These are phyloP conservation scores for Alternaria ventricosa DNA, from an alignment of 2,329 filamentous ascomycete genomes.

Conservation along the genomic window DNA sequence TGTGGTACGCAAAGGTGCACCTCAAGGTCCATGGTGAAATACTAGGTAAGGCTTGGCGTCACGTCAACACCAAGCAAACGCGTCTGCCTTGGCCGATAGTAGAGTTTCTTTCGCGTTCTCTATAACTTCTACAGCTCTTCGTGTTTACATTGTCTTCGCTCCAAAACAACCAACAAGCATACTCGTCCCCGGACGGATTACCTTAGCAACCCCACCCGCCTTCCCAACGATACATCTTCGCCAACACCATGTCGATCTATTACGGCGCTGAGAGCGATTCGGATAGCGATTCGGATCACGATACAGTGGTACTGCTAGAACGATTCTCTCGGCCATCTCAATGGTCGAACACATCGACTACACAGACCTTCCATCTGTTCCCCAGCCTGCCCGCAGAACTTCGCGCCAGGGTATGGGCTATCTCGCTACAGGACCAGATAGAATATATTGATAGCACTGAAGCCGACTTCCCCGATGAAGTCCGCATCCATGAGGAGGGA, in stretches of 20 bases:
- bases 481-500: not conserved
- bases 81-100: too few relatives aligned
- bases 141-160: not conserved
- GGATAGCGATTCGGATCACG: too few relatives aligned
- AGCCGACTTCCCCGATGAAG: too few relatives aligned
- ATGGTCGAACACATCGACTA: not conserved
- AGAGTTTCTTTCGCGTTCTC: too few relatives aligned
- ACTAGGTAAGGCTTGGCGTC: too few relatives aligned
- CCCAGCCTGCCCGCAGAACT: not conserved
- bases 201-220: too few relatives aligned
- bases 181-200: too few relatives aligned
- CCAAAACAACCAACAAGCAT: fast-evolving
- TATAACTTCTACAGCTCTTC: too few relatives aligned
- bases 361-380: not conserved
- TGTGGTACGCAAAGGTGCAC: too few relatives aligned
- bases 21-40: too few relatives aligned
- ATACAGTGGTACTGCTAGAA: not conserved
- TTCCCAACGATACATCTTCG: not conserved
- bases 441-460: not conserved
- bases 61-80: too few relatives aligned
- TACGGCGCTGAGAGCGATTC: not conserved
- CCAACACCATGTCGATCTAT: not conserved
- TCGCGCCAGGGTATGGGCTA: not conserved
- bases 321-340: not conserved
- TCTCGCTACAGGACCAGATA: not conserved